Evolutionary conservation across 108 stramenopile species (phyloP), one percentile per base, ranked within the genome.

Genomic region (Cyclotella cryptica): DNA sequence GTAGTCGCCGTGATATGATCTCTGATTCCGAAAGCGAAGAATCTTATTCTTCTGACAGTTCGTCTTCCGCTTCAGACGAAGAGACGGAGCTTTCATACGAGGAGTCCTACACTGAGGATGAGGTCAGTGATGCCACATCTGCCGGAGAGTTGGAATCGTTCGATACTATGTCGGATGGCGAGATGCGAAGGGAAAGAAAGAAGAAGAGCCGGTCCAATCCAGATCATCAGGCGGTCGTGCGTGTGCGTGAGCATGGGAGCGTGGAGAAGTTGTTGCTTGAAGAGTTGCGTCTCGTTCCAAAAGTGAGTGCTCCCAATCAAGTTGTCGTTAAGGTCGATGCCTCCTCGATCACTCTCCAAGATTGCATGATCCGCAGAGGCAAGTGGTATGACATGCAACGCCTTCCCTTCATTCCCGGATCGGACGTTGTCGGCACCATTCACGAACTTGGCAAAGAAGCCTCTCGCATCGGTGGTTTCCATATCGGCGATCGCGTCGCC

Each of bases 291-390:
- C 30, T 43, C 55, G 14, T 58, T 17, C 67, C 67, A 2, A 51
- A 35, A 35, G 67, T 27, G 11, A 29, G 11, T 1, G 13, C 67
- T 15, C 67, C 69, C 14, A 58, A 26, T 8, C 10, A 57, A 26
- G 69, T 71, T 18, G 69, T 71, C 17, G 58, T 71, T 24, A 71
- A 71, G 49, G 30, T 71, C 42, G 69, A 71, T 4, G 69, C 49
- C 39, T 89, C 91, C 43, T 87, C 88, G 22, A 85, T 92, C 35
- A 87, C 86, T 28, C 70, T 77, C 22, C 75, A 82, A 54, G 91
- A 92, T 79, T 89, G 91, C 68, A 73, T 85, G 67, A 84, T 92
- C 27, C 87, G 91, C 14, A 71, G 86, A 41, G 91, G 91, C 15
- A 65, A 88, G 39, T 82, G 80, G 67, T 86, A 79, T 35, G 78